These are phyloP conservation scores for Geosmithia putterillii DNA, from an alignment of 2,329 filamentous ascomycete species.

Conservation along the genomic window DNA sequence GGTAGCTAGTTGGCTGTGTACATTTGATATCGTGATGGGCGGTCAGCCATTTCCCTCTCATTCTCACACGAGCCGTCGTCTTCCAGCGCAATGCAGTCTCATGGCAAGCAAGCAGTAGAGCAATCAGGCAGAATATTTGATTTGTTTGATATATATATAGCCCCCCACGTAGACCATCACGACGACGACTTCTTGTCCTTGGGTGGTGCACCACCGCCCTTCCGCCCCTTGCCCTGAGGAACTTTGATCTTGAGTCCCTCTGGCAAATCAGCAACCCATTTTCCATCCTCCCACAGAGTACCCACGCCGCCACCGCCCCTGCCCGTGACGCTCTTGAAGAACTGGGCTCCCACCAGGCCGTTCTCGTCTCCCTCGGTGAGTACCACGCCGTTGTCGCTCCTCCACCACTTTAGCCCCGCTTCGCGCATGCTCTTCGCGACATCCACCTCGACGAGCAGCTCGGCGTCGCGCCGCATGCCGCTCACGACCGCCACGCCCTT, in stretches of 20 bases:
- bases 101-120: no score
- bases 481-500: conserved; percentile 43
- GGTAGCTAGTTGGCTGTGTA: no score
- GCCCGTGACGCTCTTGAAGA: conserved; percentile 61
- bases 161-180: no score
- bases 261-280: conserved; percentile 55
- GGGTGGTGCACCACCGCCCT: conserved; percentile 19
- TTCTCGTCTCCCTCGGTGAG: conserved; percentile 44
- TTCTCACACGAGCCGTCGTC: no score
- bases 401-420: conserved; percentile 56
- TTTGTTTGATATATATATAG: no score
- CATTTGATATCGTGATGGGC: no score
- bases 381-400: conserved; percentile 67
- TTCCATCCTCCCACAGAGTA: conserved; percentile 63
- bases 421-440: conserved; percentile 52
- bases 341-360: conserved; percentile 45
- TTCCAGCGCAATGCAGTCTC: no score
- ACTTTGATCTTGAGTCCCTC: conserved; percentile 35
- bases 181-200: neutral
- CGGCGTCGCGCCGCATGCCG: conserved; percentile 68
- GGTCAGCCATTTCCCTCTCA: no score
- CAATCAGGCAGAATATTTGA: no score
- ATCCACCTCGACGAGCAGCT: conserved; percentile 70
- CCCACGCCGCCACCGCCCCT: conserved; percentile 45
- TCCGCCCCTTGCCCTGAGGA: conserved; percentile 35